Base-by-base conservation (phyloP, 78 protist genomes). In the Bigelowiella natans region DNA sequence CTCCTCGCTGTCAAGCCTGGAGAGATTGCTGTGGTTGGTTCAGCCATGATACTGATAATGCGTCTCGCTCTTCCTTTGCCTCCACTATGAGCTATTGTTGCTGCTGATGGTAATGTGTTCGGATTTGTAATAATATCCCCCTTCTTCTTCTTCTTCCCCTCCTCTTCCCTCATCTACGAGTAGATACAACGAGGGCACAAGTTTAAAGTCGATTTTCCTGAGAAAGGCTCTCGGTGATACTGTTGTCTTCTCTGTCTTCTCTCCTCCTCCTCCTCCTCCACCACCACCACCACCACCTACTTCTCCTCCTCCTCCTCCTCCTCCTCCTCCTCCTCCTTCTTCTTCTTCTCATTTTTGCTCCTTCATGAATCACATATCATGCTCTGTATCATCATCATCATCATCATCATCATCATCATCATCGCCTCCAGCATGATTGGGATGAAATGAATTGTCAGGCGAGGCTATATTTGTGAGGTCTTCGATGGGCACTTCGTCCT, bases 391-490 rank as follows among this genome's bases (percentile, higher is more conserved):
- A n/a, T n/a, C n/a, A n/a, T n/a, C n/a, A n/a, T n/a, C n/a, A n/a
- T n/a, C n/a, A n/a, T n/a, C n/a, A n/a, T n/a, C n/a, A n/a, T n/a
- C n/a, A n/a, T n/a, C n/a, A n/a, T n/a, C n/a, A n/a, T n/a, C n/a
- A n/a, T n/a, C n/a, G n/a, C n/a, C n/a, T n/a, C n/a, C n/a, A n/a
- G n/a, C n/a, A n/a, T n/a, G n/a, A n/a, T n/a, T n/a, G n/a, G n/a
- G n/a, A n/a, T n/a, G n/a, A n/a, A n/a, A n/a, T n/a, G n/a, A n/a
- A n/a, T n/a, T n/a, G n/a, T n/a, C 26, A 39, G 89, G 7, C 89
- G 98, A 37, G 99, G 98, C 36, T 97, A 97, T 84, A 88, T 96
- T 37, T 40, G 37, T 11, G 99, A 97, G 86, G 93, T 96, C 3
- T 97, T 91, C 88, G 91, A 94, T 36, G 38, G 93, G 2, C 97